Evolutionary conservation across 495 filamentous ascomycete genomes (phyloP).

Genomic region (Bathelium albidoporum): DNA sequence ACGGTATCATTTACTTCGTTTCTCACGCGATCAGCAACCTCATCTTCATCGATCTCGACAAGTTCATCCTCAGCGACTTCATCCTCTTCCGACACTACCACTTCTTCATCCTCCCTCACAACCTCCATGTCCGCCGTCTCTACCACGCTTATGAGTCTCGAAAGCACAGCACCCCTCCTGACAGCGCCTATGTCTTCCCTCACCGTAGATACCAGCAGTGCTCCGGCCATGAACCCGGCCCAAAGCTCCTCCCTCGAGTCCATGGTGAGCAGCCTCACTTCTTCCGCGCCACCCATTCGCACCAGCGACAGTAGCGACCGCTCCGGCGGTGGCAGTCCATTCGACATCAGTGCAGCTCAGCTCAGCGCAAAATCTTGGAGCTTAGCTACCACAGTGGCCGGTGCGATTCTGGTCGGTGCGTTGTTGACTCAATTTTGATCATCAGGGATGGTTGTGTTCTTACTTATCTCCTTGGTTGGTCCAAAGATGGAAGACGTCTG

Average conservation of each 20-base stretch:
- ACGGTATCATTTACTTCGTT: not conserved
- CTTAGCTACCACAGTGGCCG: not conserved
- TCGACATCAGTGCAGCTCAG: not conserved
- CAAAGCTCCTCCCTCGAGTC: not conserved
- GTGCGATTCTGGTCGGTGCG: not conserved
- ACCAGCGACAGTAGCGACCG: constrained; percentile 3
- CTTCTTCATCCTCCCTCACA: not conserved
- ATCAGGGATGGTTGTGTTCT: too few species aligned
- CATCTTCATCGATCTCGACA: not conserved
- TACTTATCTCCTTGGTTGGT: too few species aligned
- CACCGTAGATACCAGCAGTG: constrained; percentile 2
- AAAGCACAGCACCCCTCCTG: not conserved
- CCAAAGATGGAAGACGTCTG: too few species aligned
- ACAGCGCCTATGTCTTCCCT: not conserved
- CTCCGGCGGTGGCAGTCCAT: not conserved
- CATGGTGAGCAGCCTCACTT: constrained; percentile 1
- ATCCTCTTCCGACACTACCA: not conserved
- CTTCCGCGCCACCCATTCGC: not conserved
- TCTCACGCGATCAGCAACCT: not conserved
- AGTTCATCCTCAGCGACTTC: not conserved
- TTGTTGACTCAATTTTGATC: too few species aligned
- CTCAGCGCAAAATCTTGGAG: not conserved
- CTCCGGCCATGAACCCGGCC: not conserved
- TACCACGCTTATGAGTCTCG: not conserved
- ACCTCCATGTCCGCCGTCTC: not conserved